A percentile compares a stretch with the other conserved stretches of the same genome.
These are phyloP conservation scores for Fusarium acutatum DNA, from an alignment of 2,329 filamentous ascomycete species.

Conservation along the genomic window DNA sequence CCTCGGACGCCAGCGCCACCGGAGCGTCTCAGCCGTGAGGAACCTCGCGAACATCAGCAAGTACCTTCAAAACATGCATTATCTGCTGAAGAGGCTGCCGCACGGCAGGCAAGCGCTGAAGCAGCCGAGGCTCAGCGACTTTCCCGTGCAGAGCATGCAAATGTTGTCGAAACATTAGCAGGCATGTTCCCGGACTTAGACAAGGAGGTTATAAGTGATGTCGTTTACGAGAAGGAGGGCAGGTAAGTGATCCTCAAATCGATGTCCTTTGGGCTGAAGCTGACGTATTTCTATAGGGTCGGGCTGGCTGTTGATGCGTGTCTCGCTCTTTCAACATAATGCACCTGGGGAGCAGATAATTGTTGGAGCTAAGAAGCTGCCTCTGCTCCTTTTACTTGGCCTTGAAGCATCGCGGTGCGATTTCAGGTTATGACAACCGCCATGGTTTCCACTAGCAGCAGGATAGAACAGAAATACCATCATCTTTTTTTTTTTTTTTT, in stretches of 20 bases:
- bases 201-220: constrained; percentile 93
- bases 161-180: constrained; percentile 91
- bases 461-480: constrained; percentile 30
- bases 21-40: constrained; percentile 46
- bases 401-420: background rate
- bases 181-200: constrained; percentile 98
- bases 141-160: constrained; percentile 83
- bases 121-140: constrained; percentile 86
- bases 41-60: constrained; percentile 44
- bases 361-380: background rate
- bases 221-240: constrained; percentile 94
- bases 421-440: constrained; percentile 4
- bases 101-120: constrained; percentile 89
- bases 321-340: constrained; percentile 69
- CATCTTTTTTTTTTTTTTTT: constrained; percentile 6
- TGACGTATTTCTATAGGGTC: constrained; percentile 62
- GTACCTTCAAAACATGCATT: constrained; percentile 55
- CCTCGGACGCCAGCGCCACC: constrained; percentile 50
- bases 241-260: constrained; percentile 65
- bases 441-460: background rate
- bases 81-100: constrained; percentile 86
- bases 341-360: background rate
- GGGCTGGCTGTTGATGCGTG: constrained; percentile 88
- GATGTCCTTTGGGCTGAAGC: background rate
- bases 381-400: background rate